Base-by-base conservation (phyloP, 768 basidiomycete species). In the Terana coerulea region DNA sequence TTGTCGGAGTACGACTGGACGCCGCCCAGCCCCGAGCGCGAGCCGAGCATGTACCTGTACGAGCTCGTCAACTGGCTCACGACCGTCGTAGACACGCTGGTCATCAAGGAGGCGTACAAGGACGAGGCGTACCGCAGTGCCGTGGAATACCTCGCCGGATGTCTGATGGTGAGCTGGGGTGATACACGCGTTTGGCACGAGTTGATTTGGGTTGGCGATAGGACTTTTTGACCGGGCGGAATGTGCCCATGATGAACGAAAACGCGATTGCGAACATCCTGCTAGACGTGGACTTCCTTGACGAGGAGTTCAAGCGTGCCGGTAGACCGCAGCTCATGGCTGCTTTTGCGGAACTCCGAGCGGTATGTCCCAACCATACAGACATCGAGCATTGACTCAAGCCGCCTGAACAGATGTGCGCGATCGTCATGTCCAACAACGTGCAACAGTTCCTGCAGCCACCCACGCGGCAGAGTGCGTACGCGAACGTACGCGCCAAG, bases 61-160 rank as follows among this genome's bases (percentile, higher is more conserved):
- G 95, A 98, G 67, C 80, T 98, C 61, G 81, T 95, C 65, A 94
- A 93, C 65, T 99, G 95, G 89, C 77, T 98, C 47, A 95, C 88
- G 33, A 97, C 95, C 1, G 90, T 97, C 49, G 92, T 99, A 42
- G 97, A 98, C 67, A 91, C 83, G 52, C 83, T 86, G 58, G 80
- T 77, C 53, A 83, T 98, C 70, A 85, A 89, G 50, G 89, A 94
- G 51, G 69, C 72, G 9, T 86, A 92, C 72, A 95, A 94, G 69
- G 88, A 92, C 47, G 84, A 91, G 58, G 91, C 91, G 9, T 99
- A 97, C 67, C 81, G 80, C 56, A 86, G 83, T 37, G 95, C 97
- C 12, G 74, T 95, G n/a, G 75, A 80, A 28, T 91, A 97, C 61
- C 91, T 97, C 51, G 86, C 91, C 0, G 83, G 86, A 51, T 90